Base-by-base conservation (phyloP, 306 rosid species). In the Rosa persica region DNA sequence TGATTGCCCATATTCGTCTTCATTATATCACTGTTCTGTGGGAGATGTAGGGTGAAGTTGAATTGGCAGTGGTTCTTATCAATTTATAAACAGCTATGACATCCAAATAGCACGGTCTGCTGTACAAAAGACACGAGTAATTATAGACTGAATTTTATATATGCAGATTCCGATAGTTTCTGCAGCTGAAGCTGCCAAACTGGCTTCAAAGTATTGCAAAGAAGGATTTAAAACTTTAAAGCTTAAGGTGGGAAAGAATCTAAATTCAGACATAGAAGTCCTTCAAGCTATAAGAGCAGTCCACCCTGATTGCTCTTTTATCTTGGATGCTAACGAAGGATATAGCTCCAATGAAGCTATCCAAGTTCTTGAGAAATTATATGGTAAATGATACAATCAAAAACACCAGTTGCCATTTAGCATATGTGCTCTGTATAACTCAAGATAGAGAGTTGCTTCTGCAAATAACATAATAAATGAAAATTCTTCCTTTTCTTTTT, bases 321-420 rank as follows among this genome's bases (percentile, higher is more conserved):
- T 95, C 90, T 90, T 95, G 58, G 98, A 95, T 87, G 97, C 98
- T 67, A 92, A 95, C 10, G 98, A 95, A 81, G 98, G 98, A 42
- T 95, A 95, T 76, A 88, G 70, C 68, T 78, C 93, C 27, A 72
- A 81, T 38, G 98, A 95, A 87, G 98, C 98, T 76, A 88, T 89
- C 83, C 90, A 90, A 83, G 97, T 90, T 87, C 98, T 95, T 73
- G 89, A 89, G 69, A 87, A 87, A 79, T 82, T 94, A 87, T 83
- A 91, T 12, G 97, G 98, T 95, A 86, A 81, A 49, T 58, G 46
- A 55, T 58, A 57, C 51, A 47, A 69, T 54, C 22, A 49, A n/a
- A 73, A 49, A 61, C 6, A 39, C 16, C 40, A 66, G 67, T 38
- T 36, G 10, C 27, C 42, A 5, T 78, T 67, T 73, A 78, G 48